Conservation (phyloP, 2,329 filamentous ascomycete species). For the Beauveria brongniartii region DNA sequence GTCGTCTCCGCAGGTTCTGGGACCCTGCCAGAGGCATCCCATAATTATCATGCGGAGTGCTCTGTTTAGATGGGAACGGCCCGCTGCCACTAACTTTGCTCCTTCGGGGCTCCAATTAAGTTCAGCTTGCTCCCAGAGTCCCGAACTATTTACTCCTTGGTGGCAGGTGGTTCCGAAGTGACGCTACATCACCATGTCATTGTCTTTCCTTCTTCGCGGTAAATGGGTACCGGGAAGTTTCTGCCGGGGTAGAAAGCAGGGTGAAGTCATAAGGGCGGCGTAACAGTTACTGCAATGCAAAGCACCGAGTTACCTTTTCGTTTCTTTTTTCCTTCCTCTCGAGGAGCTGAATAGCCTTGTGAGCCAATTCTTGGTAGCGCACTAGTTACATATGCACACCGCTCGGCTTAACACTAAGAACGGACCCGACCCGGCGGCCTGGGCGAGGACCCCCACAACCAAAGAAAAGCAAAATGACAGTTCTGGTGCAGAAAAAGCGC, state of each 20-base stretch:
- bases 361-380: background rate
- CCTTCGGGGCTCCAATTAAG: background rate
- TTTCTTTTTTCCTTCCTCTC: background rate
- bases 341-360: background rate
- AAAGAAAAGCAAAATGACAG: background rate
- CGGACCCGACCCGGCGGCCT: background rate
- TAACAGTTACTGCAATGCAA: constrained; percentile 4
- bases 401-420: background rate
- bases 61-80: background rate
- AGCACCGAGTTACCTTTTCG: background rate
- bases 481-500: background rate
- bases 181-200: background rate
- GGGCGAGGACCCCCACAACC: background rate
- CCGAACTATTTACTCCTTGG: background rate
- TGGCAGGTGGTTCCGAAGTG: background rate
- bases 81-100: background rate
- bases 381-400: background rate
- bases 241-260: background rate
- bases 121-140: background rate
- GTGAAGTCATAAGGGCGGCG: background rate
- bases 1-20: background rate
- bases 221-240: background rate
- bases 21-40: background rate
- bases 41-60: background rate
- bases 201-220: background rate